These are phyloP conservation scores for Boletus insuetus DNA, from an alignment of 768 basidiomycete species.

Conservation along the genomic window DNA sequence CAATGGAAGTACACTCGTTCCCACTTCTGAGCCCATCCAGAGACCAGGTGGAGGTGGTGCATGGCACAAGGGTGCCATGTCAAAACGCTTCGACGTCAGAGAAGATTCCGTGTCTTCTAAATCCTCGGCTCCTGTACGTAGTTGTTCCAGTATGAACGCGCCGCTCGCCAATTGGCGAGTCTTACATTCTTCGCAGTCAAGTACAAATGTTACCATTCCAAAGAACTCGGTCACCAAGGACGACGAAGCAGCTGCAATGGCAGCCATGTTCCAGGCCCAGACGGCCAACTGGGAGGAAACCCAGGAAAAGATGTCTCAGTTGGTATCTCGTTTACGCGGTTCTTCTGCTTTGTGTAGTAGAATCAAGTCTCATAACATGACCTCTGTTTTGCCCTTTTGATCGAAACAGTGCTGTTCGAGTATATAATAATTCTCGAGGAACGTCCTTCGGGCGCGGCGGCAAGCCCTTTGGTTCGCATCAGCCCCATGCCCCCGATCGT, in stretches of 20 bases:
- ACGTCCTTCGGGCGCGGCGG: constrained; percentile 61
- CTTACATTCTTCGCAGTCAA: constrained; percentile 35
- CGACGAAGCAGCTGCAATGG: constrained; percentile 94
- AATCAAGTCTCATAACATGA: constrained; percentile 67
- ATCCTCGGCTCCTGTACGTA: constrained; percentile 31
- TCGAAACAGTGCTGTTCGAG: constrained; percentile 60
- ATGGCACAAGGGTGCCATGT: constrained; percentile 78
- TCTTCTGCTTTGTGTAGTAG: constrained; percentile 66
- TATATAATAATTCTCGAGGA: constrained; percentile 64
- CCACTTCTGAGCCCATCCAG: constrained; percentile 48
- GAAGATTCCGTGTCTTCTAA: constrained; percentile 48
- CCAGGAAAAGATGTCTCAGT: constrained; percentile 99
- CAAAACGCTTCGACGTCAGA: constrained; percentile 86
- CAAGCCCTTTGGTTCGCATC: constrained; percentile 44
- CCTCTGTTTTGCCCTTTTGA: constrained; percentile 39
- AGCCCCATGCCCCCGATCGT: constrained; percentile 60
- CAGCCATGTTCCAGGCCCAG: constrained; percentile 97
- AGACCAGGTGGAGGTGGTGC: constrained; percentile 37
- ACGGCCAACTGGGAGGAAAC: constrained; percentile 97
- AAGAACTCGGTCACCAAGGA: constrained; percentile 49
- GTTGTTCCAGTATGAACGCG: constrained; percentile 23
- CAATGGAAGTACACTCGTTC: constrained; percentile 36
- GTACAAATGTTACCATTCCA: constrained; percentile 31
- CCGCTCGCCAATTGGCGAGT: constrained; percentile 23
- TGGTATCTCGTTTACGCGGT: constrained; percentile 63